Conservation (phyloP, 805 yeast species). For the Starmerella khaoyaiensis region DNA sequence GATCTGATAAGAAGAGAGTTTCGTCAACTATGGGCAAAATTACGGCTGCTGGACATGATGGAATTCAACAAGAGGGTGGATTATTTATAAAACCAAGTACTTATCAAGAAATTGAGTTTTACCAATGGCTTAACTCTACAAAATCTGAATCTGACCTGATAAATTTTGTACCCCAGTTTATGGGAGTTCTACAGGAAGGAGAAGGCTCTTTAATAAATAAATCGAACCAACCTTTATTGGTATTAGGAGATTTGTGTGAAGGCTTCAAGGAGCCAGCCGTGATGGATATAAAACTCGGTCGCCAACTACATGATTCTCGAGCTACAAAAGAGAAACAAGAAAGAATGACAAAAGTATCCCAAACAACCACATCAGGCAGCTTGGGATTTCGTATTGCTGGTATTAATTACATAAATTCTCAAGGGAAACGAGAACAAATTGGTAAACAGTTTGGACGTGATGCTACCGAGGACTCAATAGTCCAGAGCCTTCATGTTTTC, state of each 20-base stretch:
- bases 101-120: slow-evolving; percentile 63
- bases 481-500: slow-evolving; percentile 39
- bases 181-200: slow-evolving; percentile 39
- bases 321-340: slow-evolving; percentile 47
- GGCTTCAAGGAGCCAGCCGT: slow-evolving; percentile 58
- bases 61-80: slow-evolving; percentile 52
- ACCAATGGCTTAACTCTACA: slow-evolving; percentile 31
- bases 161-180: slow-evolving; percentile 40
- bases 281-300: slow-evolving; percentile 74
- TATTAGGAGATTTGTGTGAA: slow-evolving; percentile 54
- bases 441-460: slow-evolving; percentile 63
- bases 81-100: slow-evolving; percentile 61
- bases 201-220: background rate
- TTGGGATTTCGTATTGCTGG: slow-evolving; percentile 76
- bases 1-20: too few species aligned
- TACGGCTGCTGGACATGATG: slow-evolving; percentile 93
- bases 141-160: slow-evolving; percentile 20
- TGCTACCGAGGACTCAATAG: slow-evolving; percentile 33
- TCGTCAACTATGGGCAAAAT: too few species aligned
- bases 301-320: slow-evolving; percentile 45
- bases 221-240: slow-evolving; percentile 30
- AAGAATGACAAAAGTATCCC: slow-evolving; percentile 52
- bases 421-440: slow-evolving; percentile 37
- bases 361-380: slow-evolving; percentile 67
- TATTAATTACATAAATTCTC: slow-evolving; percentile 43